phyloP scores from a whole-genome alignment of 208 protist genomes.

The Porcisia deanei region DNA sequence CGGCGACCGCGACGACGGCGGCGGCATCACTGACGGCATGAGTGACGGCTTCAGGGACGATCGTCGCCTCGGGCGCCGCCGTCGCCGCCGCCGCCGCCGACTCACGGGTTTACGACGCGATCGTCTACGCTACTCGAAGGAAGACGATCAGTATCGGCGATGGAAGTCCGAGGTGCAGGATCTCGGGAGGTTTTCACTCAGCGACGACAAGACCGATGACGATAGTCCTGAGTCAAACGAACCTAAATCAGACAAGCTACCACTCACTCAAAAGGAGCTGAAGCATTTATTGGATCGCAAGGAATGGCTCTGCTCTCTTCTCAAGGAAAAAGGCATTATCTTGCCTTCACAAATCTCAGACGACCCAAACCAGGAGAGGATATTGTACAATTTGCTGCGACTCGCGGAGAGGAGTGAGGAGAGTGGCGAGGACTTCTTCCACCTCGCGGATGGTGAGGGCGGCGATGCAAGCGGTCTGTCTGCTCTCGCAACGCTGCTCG shows the following conservation, averaged over 20 bases:
- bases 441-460: conserved; percentile 41
- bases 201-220: neutral
- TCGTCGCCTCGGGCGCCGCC: conserved; percentile 19
- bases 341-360: conserved; percentile 41
- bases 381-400: conserved; percentile 60
- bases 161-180: neutral
- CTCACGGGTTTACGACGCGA: conserved; percentile 20
- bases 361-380: conserved; percentile 34
- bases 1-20: conserved; percentile 1
- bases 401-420: conserved; percentile 29
- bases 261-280: conserved; percentile 36
- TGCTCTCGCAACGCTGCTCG: conserved; percentile 51
- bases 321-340: conserved; percentile 48
- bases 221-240: neutral
- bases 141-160: neutral
- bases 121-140: conserved; percentile 3
- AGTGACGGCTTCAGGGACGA: conserved; percentile 14
- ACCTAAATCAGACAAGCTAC: neutral
- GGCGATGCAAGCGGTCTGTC: conserved; percentile 30
- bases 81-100: conserved; percentile 20
- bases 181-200: neutral
- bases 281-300: conserved; percentile 38
- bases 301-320: conserved; percentile 38
- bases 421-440: conserved; percentile 29
- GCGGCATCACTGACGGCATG: neutral